Conservation (phyloP, 2,329 filamentous ascomycete species). For the Amesomyces nigricolor region DNA sequence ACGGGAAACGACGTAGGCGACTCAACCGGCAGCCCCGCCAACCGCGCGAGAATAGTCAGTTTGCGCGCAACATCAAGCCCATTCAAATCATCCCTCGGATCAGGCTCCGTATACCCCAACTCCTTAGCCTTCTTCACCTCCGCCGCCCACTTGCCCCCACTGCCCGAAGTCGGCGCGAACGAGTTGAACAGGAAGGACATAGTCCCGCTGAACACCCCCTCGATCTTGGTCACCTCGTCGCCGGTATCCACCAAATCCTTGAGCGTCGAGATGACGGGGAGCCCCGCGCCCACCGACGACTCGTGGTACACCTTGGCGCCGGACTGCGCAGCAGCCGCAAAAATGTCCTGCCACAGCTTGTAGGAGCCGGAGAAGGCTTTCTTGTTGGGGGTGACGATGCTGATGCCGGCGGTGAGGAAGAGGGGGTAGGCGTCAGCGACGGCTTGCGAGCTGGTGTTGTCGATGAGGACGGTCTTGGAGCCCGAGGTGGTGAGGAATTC, state of each 20-base stretch:
- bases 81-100: conserved; percentile 81
- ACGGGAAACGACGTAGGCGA: conserved; percentile 87
- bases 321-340: conserved; percentile 60
- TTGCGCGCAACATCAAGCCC: conserved; percentile 91
- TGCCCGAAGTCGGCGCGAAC: conserved; percentile 75
- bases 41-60: conserved; percentile 84
- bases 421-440: conserved; percentile 78
- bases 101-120: conserved; percentile 85
- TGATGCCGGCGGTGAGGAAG: conserved; percentile 76
- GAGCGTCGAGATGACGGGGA: conserved; percentile 88
- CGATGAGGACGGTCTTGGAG: conserved; percentile 74
- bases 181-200: conserved; percentile 98
- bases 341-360: conserved; percentile 82
- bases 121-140: conserved; percentile 91
- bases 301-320: conserved; percentile 91
- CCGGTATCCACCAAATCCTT: conserved; percentile 93
- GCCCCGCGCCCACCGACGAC: conserved; percentile 85
- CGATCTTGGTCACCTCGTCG: conserved; percentile 84
- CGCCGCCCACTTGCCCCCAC: conserved; percentile 78
- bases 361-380: conserved; percentile 87
- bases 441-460: conserved; percentile 90
- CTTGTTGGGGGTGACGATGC: conserved; percentile 95
- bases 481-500: conserved; percentile 75
- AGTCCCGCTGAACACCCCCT: conserved; percentile 95
- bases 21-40: conserved; percentile 75